Evolutionary conservation across 208 protist species (phyloP), one percentile per base, ranked within the genome.

Genomic region (Trypanosoma avium): DNA sequence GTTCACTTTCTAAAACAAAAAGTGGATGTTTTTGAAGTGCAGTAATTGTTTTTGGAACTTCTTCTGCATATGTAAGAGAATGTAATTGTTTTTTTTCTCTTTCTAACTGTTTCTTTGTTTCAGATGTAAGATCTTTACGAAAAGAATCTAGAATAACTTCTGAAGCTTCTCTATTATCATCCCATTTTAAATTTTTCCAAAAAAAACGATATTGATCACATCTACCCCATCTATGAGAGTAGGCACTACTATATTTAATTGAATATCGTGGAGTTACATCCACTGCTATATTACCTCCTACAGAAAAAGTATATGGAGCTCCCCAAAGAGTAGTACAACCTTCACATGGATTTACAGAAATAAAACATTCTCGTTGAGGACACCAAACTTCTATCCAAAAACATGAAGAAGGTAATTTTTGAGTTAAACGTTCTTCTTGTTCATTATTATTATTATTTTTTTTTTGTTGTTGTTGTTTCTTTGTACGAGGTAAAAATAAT

Each of bases 341-440:
- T 9, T 50, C 52, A 63, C 86, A 93, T 17, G 91, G 87, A 48
- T 96, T 96, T 9, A 94, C 86, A 1, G 91, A 84, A 24, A 96
- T 70, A 57, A 85, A 96, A 30, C 45, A 76, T 47, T 90, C 62
- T n/a, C 86, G 75, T 54, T 92, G 79, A 5, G 76, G 64, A 35
- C 84, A 84, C 91, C 91, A 96, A 56, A 96, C 91, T 59, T 96
- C 88, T 17, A 85, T 75, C 91, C 91, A 96, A 56, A 88, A 92
- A 61, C 83, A 93, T 32, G 84, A 92, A 9, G 73, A 82, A 15
- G 84, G 86, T 9, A 87, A 55, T 47, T 81, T 86, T 55, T 80
- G 75, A 0, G 80, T 82, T 9, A 69, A 19, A 47, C 69, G 42
- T 21, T 76, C 67, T 40, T 13, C 40, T 30, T 70, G 52, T 8